A percentile compares a stretch with the other conserved stretches of the same genome.
Conservation (phyloP, 139 green algal species). For the Coelastrella sp. region DNA sequence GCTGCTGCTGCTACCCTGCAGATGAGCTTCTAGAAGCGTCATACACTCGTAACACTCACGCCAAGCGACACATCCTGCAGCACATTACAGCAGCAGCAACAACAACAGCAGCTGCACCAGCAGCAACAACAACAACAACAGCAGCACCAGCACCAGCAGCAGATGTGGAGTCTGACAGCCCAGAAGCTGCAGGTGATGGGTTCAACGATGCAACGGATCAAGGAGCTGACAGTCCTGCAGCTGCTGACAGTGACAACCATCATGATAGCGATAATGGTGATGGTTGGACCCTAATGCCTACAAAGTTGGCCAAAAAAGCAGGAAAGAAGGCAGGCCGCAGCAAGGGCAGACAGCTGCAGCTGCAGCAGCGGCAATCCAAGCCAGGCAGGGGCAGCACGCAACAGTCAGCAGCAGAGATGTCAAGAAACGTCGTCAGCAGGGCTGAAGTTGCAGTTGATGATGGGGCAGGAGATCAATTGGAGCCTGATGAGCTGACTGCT, state of each 20-base stretch:
- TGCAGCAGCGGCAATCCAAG: conserved; percentile 20
- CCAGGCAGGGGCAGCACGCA: neutral
- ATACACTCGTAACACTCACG: conserved; percentile 54
- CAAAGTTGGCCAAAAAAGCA: neutral
- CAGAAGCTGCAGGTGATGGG: too few relatives aligned
- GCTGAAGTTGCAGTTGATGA: neutral
- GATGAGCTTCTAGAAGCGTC: conserved; percentile 51
- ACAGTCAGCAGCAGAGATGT: neutral
- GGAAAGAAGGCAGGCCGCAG: neutral
- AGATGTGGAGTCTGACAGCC: too few relatives aligned
- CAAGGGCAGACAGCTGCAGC: conserved; percentile 7
- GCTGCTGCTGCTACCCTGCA: neutral
- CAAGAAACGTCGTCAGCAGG: neutral
- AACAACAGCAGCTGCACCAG: conserved; percentile 15
- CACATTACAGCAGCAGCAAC: neutral
- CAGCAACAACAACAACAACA: too few relatives aligned
- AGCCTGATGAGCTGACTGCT: neutral
- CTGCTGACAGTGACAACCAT: neutral
- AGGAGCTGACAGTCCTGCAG: neutral
- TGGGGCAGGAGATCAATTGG: neutral
- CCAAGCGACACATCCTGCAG: conserved; percentile 36
- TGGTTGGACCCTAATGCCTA: neutral
- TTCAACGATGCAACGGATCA: neutral
- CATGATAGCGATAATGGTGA: conserved; percentile 20
- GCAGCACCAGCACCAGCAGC: conserved; percentile 6